Base-by-base conservation (phyloP, 306 rosid genomes). In the Rosa rugosa region DNA sequence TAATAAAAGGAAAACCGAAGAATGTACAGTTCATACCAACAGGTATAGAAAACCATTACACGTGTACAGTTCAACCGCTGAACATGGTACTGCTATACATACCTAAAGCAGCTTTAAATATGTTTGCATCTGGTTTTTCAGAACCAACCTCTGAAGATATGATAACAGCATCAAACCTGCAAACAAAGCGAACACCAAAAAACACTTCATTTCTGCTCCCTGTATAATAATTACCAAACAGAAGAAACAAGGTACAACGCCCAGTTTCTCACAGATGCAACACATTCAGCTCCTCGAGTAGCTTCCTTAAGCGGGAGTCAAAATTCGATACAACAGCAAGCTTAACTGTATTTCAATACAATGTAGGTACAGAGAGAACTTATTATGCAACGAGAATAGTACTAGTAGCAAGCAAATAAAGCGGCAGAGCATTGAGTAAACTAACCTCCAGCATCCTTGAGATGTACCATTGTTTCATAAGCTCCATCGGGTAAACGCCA, bases 301-400 rank as follows among this genome's bases (percentile, higher is more conserved):
- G 86, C 88, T 92, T 95, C 96, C 98, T 86, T 77, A 95, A 85
- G 80, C 99, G 92, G 60, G 85, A 84, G 81, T 95, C 99, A 11
- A 95, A 95, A 81, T 95, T 95, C 85, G 99, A 95, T 34, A 93
- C 98, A 85, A 95, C 94, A 51, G 93, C 99, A 87, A 93, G 79
- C 90, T 91, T 95, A 87, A 93, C 99, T 94, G 97, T 9, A 67
- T 17, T 22, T 70, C 86, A 76, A 62, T 20, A 66, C 72, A 40
- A 18, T 5, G 17, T 12, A 27, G 2, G 5, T 60, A 14, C n/a
- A 34, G 22, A 34, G 27, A 25, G 27, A 25, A 25, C 27, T 25
- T 25, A 25, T 25, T 1, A 27, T 27, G 31, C 31, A 27, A 27
- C 31, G 2, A 27, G 31, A 27, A 27, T 27, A 27, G 31, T 27